These are phyloP conservation scores for Exutisphaerella laricina DNA, from an alignment of 2,329 filamentous ascomycete species.

Conservation along the genomic window DNA sequence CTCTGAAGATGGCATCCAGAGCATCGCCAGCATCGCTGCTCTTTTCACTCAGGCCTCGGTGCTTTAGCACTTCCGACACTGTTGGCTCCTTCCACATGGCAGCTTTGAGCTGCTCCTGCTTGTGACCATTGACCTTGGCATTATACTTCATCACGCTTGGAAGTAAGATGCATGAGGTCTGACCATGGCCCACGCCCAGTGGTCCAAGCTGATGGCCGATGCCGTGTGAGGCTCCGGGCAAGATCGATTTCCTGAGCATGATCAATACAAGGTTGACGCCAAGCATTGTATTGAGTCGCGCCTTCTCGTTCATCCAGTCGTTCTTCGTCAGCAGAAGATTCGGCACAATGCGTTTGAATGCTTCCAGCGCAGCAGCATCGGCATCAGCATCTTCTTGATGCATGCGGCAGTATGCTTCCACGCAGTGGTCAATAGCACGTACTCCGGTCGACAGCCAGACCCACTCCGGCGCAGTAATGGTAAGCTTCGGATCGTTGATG, in stretches of 20 bases:
- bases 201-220: conserved; percentile 46
- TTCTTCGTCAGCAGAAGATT: conserved; percentile 41
- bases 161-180: conserved; percentile 53
- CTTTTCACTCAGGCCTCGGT: conserved; percentile 24
- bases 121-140: conserved; percentile 32
- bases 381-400: conserved; percentile 14
- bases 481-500: conserved; percentile 52
- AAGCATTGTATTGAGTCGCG: conserved; percentile 44
- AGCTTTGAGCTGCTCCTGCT: conserved; percentile 39
- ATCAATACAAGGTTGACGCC: conserved; percentile 39
- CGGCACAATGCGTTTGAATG: conserved; percentile 40
- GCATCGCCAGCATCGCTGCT: conserved; percentile 47
- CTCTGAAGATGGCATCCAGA: conserved; percentile 47
- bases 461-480: conserved; percentile 45
- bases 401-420: conserved; percentile 49
- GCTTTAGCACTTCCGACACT: conserved; percentile 36
- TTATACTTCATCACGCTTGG: conserved; percentile 55
- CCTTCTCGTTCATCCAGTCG: conserved; percentile 37
- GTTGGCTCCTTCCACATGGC: conserved; percentile 38
- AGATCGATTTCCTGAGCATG: conserved; percentile 35
- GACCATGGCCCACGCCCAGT: conserved; percentile 54
- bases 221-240: conserved; percentile 36
- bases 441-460: conserved; percentile 57
- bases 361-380: conserved; percentile 32
- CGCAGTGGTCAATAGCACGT: conserved; percentile 53